These are phyloP conservation scores for Sporothrix brunneoviolacea DNA, from an alignment of 2,329 filamentous ascomycete genomes.

Conservation along the genomic window DNA sequence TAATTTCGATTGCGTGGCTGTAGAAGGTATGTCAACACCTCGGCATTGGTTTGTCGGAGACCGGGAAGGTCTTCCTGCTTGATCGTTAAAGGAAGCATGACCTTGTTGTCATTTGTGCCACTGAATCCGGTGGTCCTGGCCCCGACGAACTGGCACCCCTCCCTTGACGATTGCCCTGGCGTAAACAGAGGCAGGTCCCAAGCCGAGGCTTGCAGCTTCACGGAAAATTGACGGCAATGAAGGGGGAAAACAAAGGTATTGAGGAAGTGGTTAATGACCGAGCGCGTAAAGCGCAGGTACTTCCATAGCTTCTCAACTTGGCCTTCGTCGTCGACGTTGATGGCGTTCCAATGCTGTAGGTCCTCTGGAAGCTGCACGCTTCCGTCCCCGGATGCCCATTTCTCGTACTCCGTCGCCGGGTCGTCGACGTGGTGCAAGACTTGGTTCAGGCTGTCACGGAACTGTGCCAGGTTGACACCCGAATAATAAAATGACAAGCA, in stretches of 20 bases:
- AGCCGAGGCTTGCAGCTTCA: conserved; percentile 58
- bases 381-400: conserved; percentile 35
- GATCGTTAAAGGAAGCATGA: conserved; percentile 55
- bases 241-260: conserved; percentile 59
- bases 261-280: conserved; percentile 53
- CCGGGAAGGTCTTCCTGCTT: conserved; percentile 51
- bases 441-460: conserved; percentile 41
- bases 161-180: conserved; percentile 6
- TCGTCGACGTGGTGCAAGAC: conserved; percentile 48
- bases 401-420: conserved; percentile 48
- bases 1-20: conserved; percentile 45
- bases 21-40: conserved; percentile 54
- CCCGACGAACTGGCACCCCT: conserved; percentile 7
- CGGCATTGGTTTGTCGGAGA: conserved; percentile 54
- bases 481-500: conserved; percentile 61
- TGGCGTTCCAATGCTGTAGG: conserved; percentile 45
- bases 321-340: conserved; percentile 52
- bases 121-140: conserved; percentile 61
- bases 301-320: conserved; percentile 47
- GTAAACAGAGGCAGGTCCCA: conserved; percentile 57
- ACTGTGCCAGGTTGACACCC: conserved; percentile 44
- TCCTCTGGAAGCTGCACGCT: conserved; percentile 33
- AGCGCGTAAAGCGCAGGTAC: conserved; percentile 40
- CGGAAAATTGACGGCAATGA: conserved; percentile 57
- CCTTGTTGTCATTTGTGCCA: conserved; percentile 61